These are phyloP conservation scores for Gastrodia elata DNA, from an alignment of 106 monocot species.

Conservation along the genomic window DNA sequence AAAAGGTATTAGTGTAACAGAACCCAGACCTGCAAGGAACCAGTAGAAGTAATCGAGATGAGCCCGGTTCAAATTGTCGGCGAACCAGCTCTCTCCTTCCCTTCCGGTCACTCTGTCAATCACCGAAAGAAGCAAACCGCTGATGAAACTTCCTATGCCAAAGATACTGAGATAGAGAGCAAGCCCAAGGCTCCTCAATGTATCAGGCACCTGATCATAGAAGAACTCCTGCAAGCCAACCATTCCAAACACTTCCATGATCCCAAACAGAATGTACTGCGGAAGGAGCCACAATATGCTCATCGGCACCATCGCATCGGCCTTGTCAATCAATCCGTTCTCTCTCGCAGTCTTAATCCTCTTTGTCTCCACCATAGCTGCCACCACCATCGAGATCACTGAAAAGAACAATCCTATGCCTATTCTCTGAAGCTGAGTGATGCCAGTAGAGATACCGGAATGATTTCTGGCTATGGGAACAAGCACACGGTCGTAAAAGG, in stretches of 20 bases:
- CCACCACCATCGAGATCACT: not conserved
- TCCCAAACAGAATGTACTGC: conserved; percentile 8
- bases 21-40: conserved; percentile 6
- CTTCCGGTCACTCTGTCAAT: not conserved
- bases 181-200: conserved; percentile 5
- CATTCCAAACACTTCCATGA: conserved; percentile 1
- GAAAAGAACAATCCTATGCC: not conserved
- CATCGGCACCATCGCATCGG: not conserved
- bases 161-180: conserved; percentile 10
- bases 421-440: not conserved
- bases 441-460: not conserved
- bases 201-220: conserved; percentile 13
- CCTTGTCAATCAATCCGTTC: not conserved
- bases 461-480: not conserved
- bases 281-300: conserved; percentile 10
- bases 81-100: conserved; percentile 9
- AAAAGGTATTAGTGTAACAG: not conserved
- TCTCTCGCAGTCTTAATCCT: conserved; percentile 1
- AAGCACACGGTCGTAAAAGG: not conserved
- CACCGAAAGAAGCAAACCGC: conserved; percentile 1
- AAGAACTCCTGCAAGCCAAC: conserved; percentile 12
- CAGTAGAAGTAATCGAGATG: conserved; percentile 17
- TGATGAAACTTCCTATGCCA: conserved; percentile 3
- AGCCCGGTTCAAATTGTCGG: conserved; percentile 11
- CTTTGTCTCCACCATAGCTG: conserved; percentile 9